Conservation (phyloP, 352 stramenopile species). For the Hyaloperonospora brassicae region DNA sequence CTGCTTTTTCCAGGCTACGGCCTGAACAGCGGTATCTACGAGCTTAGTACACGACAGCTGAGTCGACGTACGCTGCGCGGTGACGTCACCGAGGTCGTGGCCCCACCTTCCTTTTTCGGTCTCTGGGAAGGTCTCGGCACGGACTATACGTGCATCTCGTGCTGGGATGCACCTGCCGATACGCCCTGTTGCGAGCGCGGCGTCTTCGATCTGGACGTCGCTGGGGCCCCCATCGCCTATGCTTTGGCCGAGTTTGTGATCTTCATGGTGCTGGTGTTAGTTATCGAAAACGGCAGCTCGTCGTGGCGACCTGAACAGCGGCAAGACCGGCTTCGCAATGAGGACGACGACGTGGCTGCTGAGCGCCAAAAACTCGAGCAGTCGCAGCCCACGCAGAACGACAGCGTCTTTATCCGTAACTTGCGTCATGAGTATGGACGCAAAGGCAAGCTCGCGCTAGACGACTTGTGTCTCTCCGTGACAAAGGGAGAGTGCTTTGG, state of each 20-base stretch:
- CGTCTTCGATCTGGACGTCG: conserved; percentile 53
- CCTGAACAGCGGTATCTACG: conserved; percentile 62
- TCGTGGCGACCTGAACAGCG: conserved; percentile 20
- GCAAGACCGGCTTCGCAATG: conserved; percentile 9
- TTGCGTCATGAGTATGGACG: conserved; percentile 37
- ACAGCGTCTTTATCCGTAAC: conserved; percentile 40
- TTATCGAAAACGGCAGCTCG: conserved; percentile 29
- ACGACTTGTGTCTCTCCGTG: conserved; percentile 72
- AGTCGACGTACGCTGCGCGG: conserved; percentile 45
- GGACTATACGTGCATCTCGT: conserved; percentile 31
- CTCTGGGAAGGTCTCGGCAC: conserved; percentile 41
- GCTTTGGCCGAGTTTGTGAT: conserved; percentile 41
- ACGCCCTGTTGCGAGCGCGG: conserved; percentile 43
- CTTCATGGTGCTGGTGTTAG: conserved; percentile 43
- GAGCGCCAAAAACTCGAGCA: conserved; percentile 33
- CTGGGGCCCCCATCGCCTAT: conserved; percentile 39
- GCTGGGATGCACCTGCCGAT: conserved; percentile 34
- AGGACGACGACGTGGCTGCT: conserved; percentile 42
- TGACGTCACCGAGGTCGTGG: conserved; percentile 13
- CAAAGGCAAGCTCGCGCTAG: conserved; percentile 41
- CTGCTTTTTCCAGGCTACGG: conserved; percentile 61
- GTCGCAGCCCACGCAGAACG: conserved; percentile 11
- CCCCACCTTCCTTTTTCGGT: conserved; percentile 50
- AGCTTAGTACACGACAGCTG: conserved; percentile 63
- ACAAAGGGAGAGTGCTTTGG: conserved; percentile 70